Evolutionary conservation across 306 rosid species (phyloP), one percentile per base, ranked within the genome.

Genomic region (Castanopsis chinensis): DNA sequence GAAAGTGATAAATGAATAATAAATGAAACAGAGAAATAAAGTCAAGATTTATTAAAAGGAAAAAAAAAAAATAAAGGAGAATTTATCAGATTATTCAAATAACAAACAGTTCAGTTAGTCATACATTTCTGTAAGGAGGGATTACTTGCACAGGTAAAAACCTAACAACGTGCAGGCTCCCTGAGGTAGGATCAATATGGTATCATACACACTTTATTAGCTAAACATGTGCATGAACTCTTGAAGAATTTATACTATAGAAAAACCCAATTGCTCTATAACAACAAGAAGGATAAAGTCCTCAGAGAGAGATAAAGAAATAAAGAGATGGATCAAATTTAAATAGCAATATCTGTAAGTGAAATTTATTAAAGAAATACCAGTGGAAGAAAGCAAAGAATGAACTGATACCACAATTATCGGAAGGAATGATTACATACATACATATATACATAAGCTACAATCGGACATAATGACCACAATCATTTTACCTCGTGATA

Each of bases 401-500:
- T 49, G 59, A 54, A 19, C 59, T 54, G 20, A 18, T 54, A 54
- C 21, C 19, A 54, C 21, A 54, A 54, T 18, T 17, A 54, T 54
- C 1, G 59, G 23, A 54, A 54, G 20, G 59, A 15, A 54, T 54
- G 53, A 49, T 49, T 49, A 54, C 59, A 5, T 54, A 5, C 59
- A 54, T 18, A 54, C 20, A 64, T 14, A 60, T 45, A 76, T 27
- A 71, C 67, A 28, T 19, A 75, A 17, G 69, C 30, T 58, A 58
- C 28, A 23, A 79, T 37, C 77, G 63, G 78, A 79, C 25, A 69
- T 21, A 75, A 67, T 76, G 37, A 53, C 60, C n/a, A 76, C 61
- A 58, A 76, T 65, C 45, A 71, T 57, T 61, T 78, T 91, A 93
- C 98, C 80, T 76, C 32, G 86, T 73, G 77, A 73, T 78, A 58